phyloP scores from a whole-genome alignment of 768 basidiomycete species.

The Suillus paluster region DNA sequence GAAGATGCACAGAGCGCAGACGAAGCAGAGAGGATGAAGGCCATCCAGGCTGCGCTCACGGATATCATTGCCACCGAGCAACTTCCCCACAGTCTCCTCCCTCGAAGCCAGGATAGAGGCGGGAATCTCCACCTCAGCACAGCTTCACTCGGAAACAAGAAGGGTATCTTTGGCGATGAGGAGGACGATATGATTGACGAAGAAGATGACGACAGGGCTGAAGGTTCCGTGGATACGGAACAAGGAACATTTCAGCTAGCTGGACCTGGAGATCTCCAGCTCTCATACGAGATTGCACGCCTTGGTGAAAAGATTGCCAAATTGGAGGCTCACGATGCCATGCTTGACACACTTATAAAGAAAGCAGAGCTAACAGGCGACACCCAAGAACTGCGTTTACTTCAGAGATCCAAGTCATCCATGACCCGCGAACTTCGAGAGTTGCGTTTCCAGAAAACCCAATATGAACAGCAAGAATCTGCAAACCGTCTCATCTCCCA shows the following conservation, averaged over 20 bases:
- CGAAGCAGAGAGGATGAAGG: conserved; percentile 89
- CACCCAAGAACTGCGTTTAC: conserved; percentile 79
- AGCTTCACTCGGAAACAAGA: conserved; percentile 18
- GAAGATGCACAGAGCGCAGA: conserved; percentile 62
- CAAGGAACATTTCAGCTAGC: conserved; percentile 72
- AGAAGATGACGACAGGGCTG: conserved; percentile 43
- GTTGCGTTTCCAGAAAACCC: conserved; percentile 85
- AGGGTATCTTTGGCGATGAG: conserved; percentile 44
- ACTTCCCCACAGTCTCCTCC: conserved; percentile 37
- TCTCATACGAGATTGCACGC: conserved; percentile 84
- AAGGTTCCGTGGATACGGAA: conserved; percentile 33
- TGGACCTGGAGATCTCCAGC: conserved; percentile 87
- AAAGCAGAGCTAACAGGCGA: conserved; percentile 96
- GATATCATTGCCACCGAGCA: conserved; percentile 92
- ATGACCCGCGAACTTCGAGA: conserved; percentile 84
- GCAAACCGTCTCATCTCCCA: conserved; percentile 86
- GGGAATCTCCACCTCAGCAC: conserved; percentile 9
- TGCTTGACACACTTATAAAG: conserved; percentile 87
- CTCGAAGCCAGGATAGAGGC: conserved; percentile 14
- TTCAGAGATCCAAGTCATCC: conserved; percentile 80
- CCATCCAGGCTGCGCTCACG: conserved; percentile 93
- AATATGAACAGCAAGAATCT: conserved; percentile 94
- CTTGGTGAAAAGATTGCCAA: conserved; percentile 77
- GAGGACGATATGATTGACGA: conserved; percentile 48
- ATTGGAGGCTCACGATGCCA: conserved; percentile 78